These are phyloP conservation scores for Metschnikowia noctiluminum DNA, from an alignment of 805 yeast genomes.

Conservation along the genomic window DNA sequence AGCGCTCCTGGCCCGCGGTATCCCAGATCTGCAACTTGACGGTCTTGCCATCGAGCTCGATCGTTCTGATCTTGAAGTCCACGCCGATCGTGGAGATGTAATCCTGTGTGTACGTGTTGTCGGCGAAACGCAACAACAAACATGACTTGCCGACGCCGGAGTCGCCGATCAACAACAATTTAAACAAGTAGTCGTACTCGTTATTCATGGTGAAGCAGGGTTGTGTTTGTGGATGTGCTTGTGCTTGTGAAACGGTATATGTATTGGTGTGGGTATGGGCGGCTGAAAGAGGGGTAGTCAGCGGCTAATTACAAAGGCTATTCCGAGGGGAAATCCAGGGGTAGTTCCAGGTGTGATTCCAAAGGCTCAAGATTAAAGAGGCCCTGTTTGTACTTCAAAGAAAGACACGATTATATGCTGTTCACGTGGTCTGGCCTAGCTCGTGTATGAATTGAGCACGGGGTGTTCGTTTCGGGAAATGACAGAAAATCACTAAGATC, in stretches of 20 bases:
- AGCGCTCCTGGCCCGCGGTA: conserved; percentile 98
- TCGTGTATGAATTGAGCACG: too few relatives aligned
- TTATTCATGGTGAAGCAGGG: conserved; percentile 57
- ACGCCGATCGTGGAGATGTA: conserved; percentile 98
- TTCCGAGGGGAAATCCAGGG: neutral
- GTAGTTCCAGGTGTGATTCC: too few relatives aligned
- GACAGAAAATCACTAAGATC: too few relatives aligned
- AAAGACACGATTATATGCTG: too few relatives aligned
- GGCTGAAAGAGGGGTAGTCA: neutral
- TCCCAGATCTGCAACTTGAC: conserved; percentile 99
- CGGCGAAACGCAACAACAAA: conserved; percentile 90
- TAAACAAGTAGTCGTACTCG: conserved; percentile 97
- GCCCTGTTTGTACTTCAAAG: too few relatives aligned
- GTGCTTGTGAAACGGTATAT: neutral
- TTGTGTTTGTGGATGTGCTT: too few relatives aligned
- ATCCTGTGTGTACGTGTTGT: conserved; percentile 94
- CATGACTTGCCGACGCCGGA: conserved; percentile 99
- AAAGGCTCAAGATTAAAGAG: too few relatives aligned
- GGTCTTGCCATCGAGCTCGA: conserved; percentile 94
- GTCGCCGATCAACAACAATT: conserved; percentile 92
- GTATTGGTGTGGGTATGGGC: neutral
- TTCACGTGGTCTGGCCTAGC: too few relatives aligned
- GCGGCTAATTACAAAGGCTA: neutral
- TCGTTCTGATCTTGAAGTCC: conserved; percentile 86
- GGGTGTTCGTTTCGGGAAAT: too few relatives aligned